A percentile compares a stretch with the other conserved stretches of the same genome.
Conservation (phyloP, 2,329 filamentous ascomycete genomes). For the Penicillium capsulatum region DNA sequence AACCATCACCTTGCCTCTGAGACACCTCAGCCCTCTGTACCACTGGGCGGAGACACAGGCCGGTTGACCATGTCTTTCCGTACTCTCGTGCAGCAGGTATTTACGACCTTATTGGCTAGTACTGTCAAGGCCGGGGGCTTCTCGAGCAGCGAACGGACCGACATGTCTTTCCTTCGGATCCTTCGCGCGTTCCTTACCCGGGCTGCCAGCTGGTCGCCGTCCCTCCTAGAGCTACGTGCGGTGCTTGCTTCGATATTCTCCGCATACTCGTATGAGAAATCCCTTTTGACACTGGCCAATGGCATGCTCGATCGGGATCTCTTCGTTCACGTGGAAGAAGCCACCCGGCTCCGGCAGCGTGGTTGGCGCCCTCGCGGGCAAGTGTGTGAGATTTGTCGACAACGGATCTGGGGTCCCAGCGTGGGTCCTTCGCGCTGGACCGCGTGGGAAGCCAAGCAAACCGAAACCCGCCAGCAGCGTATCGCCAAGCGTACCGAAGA, state of each 20-base stretch:
- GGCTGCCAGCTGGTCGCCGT: constrained; percentile 76
- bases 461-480: constrained; percentile 30
- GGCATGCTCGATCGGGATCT: constrained; percentile 82
- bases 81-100: constrained; percentile 79
- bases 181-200: constrained; percentile 82
- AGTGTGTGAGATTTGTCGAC: constrained; percentile 80
- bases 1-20: constrained; percentile 28
- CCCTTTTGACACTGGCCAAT: constrained; percentile 79
- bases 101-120: constrained; percentile 76
- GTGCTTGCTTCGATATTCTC: constrained; percentile 89
- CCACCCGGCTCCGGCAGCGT: constrained; percentile 68
- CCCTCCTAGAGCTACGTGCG: constrained; percentile 76
- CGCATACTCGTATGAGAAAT: constrained; percentile 92
- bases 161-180: constrained; percentile 80
- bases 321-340: constrained; percentile 75
- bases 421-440: constrained; percentile 73
- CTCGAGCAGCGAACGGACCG: constrained; percentile 39
- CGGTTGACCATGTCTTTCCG: constrained; percentile 65
- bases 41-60: constrained; percentile 22
- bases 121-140: constrained; percentile 53
- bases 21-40: constrained; percentile 10
- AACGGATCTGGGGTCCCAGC: constrained; percentile 82
- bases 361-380: constrained; percentile 88
- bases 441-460: constrained; percentile 66
- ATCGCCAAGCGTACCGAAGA: constrained; percentile 29